Evolutionary conservation across 371 early-diverging fungal genomes (phyloP), one percentile per base, ranked within the genome.

Genomic region (Saksenaea vasiformis): DNA sequence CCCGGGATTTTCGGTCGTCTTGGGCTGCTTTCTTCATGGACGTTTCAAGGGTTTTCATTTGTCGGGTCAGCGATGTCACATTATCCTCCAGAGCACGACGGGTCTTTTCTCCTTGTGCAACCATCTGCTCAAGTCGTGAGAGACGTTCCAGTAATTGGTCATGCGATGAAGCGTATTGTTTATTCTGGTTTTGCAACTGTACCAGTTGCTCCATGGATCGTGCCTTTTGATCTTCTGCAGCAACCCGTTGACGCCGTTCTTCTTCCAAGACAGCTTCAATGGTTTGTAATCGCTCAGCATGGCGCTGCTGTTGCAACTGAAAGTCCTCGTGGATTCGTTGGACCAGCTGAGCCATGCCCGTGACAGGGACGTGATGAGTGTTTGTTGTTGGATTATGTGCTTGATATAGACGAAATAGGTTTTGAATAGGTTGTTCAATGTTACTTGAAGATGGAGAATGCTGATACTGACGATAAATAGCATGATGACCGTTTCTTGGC

Each of bases 261-360:
- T 74, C 63, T 34, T 68, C 38, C n/a, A 77, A 44, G 0, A 72
- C 14, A 0, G 39, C 10, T 56, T 76, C 74, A 7, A 74, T 47
- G 17, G 72, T 58, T 8, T 61, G 61, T 3, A 70, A 38, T n/a
- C 79, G 69, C 13, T 74, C 61, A 9, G 66, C 54, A 5, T 66
- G 68, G 37, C 51, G 54, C 41, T 64, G 64, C 19, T 73, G 68
- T 37, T 69, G 76, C 28, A 65, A 44, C 41, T 72, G 60, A 8
- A 73, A 47, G 8, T 71, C 60, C 24, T 69, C 36, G 31, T 76
- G 68, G 8, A 76, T 59, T 61, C 65, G 61, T 14, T 70, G 64
- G 4, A 79, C 54, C 14, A 76, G 58, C 39, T 71, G 73, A 0
- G 67, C 66, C 73, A 78, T 67, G 44, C 73, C 72, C 14, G 67